Base-by-base conservation (phyloP, 2,329 filamentous ascomycete species). In the Thermomyces lanuginosus region DNA sequence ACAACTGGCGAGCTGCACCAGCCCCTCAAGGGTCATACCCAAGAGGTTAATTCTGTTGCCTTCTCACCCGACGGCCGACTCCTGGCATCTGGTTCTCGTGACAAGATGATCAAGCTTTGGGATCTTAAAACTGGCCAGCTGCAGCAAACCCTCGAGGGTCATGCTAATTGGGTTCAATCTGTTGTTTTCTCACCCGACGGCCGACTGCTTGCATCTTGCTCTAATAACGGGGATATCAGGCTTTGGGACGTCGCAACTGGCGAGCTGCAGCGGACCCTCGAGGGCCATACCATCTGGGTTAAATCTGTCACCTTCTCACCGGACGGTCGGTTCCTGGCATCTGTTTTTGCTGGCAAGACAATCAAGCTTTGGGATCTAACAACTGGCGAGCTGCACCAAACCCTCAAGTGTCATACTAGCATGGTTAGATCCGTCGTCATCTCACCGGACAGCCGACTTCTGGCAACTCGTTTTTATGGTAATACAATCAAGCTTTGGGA, bases 21-120 rank as follows among this genome's bases (percentile, higher is more conserved):
- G 31, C 44, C 33, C 24, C 34, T 43, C 9, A 11, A 13, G 6
- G 13, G 22, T 16, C 9, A 22, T 8, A 29, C 22, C n/a, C 2
- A 22, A 9, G 21, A 0, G 6, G 34, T 46, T 31, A 26, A 16
- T 0, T 30, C 21, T 21, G 35, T 47, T 22, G 38, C 36, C 7
- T 48, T 48, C 36, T 49, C 44, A 5, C 34, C 28, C 4, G 40
- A 47, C 26, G 37, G 39, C 16, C 21, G 30, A 27, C 24, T 28
- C 13, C 12, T 43, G 16, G 37, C 37, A 9, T 39, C 37, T n/a
- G 33, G 22, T 15, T 42, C 36, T 7, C 3, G 12, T n/a, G 34
- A 36, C 22, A 16, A 18, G 2, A 34, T 22, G 8, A 29, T 29
- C 22, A 26, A 26, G 27, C 27, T 29, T 16, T 37, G 33, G 35